phyloP scores from a whole-genome alignment of 2,329 filamentous ascomycete genomes.

The Ophiostoma angusticollis region DNA sequence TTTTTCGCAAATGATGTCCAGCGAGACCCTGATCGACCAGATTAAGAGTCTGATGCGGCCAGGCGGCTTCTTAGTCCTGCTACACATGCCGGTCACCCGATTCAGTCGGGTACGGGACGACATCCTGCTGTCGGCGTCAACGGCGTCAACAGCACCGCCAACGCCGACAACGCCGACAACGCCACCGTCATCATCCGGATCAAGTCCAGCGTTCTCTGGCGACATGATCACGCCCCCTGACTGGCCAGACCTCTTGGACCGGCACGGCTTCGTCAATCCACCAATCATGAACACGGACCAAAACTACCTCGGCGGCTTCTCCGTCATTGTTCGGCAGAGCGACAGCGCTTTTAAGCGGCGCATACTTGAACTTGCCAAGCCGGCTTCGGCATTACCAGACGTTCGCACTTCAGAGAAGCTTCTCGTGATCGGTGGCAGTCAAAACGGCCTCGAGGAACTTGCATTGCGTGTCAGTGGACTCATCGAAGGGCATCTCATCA shows the following conservation, averaged over 20 bases:
- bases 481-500: not conserved
- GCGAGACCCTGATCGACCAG: constrained; percentile 10
- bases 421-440: not conserved
- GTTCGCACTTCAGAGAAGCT: too few relatives aligned
- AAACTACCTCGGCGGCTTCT: constrained; percentile 20
- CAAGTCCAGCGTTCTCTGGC: too few relatives aligned
- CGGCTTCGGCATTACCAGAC: too few relatives aligned
- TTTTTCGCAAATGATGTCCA: constrained; percentile 4
- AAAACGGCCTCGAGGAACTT: too few relatives aligned
- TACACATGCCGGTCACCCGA: constrained; percentile 15
- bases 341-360: constrained; percentile 15
- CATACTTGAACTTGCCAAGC: too few relatives aligned
- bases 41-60: constrained; percentile 17
- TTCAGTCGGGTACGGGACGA: too few relatives aligned
- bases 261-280: constrained; percentile 21
- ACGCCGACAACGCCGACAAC: not conserved
- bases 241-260: constrained; percentile 23
- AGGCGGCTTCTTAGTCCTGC: constrained; percentile 21
- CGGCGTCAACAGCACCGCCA: too few relatives aligned
- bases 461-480: too few relatives aligned
- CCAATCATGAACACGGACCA: constrained; percentile 22
- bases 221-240: constrained; percentile 19
- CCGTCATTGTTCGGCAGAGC: constrained; percentile 26
- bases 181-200: too few relatives aligned
- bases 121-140: too few relatives aligned